Conservation (phyloP, 179 eudicot species). For the Spinacia oleracea region DNA sequence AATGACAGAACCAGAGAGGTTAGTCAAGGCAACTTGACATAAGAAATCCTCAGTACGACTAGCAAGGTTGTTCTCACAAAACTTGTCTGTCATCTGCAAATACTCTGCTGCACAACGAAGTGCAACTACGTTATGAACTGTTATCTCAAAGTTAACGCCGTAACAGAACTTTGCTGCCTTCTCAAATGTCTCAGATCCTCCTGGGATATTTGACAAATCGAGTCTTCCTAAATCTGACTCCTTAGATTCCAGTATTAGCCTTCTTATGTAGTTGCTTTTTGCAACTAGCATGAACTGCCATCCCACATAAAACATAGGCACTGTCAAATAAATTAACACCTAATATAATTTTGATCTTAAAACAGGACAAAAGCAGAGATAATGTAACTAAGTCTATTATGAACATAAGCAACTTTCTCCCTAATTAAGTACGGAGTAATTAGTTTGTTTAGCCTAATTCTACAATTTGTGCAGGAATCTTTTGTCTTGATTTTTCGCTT, state of each 20-base stretch:
- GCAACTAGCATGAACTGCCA: slow-evolving; percentile 90
- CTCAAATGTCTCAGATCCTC: slow-evolving; percentile 83
- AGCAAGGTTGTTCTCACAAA: slow-evolving; percentile 68
- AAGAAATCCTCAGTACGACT: slow-evolving; percentile 88
- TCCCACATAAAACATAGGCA: not conserved
- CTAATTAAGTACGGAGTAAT: not conserved
- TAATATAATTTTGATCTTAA: not conserved
- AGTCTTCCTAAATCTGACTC: slow-evolving; percentile 59
- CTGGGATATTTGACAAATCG: slow-evolving; percentile 76
- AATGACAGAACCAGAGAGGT: slow-evolving; percentile 68
- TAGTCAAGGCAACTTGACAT: slow-evolving; percentile 67
- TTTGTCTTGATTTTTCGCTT: not conserved
- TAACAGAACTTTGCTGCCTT: slow-evolving; percentile 94
- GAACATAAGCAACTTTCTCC: not conserved
- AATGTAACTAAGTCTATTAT: not conserved
- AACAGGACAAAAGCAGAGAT: not conserved
- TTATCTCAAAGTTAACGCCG: slow-evolving; percentile 89
- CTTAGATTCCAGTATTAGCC: slow-evolving; percentile 61
- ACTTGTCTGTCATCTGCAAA: slow-evolving; percentile 79
- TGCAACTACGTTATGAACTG: slow-evolving; percentile 83
- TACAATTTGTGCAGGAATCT: too few relatives aligned
- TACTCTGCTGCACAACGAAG: slow-evolving; percentile 91
- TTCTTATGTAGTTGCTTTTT: slow-evolving; percentile 85
- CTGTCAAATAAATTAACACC: not conserved
- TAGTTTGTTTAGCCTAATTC: not conserved